Conservation (phyloP, 1,139 yeast genomes). For the Lodderomyces elongisporus region DNA sequence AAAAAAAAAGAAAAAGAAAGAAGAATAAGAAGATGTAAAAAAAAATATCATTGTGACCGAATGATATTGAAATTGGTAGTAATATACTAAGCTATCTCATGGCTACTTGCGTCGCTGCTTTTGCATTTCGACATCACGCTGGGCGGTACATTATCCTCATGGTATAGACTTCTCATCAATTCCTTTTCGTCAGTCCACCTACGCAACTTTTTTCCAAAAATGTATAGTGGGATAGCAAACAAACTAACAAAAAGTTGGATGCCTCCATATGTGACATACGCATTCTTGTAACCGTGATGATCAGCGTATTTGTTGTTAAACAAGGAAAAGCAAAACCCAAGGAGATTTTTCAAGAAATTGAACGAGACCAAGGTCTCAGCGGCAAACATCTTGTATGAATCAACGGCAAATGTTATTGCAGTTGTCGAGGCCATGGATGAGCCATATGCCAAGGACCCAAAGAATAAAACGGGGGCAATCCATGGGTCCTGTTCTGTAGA, state of each 20-base stretch:
- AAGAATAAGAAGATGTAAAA: too few species aligned
- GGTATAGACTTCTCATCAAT: slow-evolving; percentile 30
- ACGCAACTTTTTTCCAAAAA: slow-evolving; percentile 50
- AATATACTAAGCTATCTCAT: too few species aligned
- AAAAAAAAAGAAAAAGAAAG: too few species aligned
- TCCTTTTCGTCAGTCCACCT: slow-evolving; percentile 47
- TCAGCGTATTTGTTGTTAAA: slow-evolving; percentile 48
- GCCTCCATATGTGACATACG: slow-evolving; percentile 51
- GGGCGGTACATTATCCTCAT: slow-evolving; percentile 19
- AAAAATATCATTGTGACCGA: too few species aligned
- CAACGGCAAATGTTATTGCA: slow-evolving; percentile 57
- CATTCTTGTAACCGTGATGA: slow-evolving; percentile 39
- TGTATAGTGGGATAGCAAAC: slow-evolving; percentile 48
- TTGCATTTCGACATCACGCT: slow-evolving; percentile 6
- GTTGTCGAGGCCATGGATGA: slow-evolving; percentile 58
- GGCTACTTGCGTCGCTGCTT: too few species aligned
- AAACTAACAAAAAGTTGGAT: slow-evolving; percentile 47
- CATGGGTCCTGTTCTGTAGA: slow-evolving; percentile 44
- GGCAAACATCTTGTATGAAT: slow-evolving; percentile 54
- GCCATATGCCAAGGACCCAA: slow-evolving; percentile 56
- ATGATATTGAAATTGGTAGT: too few species aligned
- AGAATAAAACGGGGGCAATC: slow-evolving; percentile 55
- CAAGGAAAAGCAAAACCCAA: slow-evolving; percentile 55
- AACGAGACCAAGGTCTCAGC: slow-evolving; percentile 56
- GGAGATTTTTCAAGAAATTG: slow-evolving; percentile 48